Conservation (phyloP, 306 rosid genomes). For the Cicer yamashitae region DNA sequence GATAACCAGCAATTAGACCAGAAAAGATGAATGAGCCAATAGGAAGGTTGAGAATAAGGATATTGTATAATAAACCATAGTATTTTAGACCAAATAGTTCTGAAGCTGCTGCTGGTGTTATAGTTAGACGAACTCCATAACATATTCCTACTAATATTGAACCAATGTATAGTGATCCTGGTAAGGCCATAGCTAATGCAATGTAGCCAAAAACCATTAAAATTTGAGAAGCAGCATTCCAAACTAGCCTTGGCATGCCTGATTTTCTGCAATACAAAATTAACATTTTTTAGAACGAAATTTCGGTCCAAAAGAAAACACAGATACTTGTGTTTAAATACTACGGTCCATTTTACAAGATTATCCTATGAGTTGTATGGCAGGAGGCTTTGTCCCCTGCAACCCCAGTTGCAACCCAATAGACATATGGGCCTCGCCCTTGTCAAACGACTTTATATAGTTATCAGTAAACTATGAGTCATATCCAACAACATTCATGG, state of each 20-base stretch:
- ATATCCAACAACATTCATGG: background rate
- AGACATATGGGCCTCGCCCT: no score
- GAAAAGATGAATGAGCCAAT: slow-evolving; percentile 53
- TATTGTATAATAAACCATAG: slow-evolving; percentile 51
- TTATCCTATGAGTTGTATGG: no score
- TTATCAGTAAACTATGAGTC: no score
- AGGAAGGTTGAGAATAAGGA: slow-evolving; percentile 52
- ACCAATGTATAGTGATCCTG: slow-evolving; percentile 51
- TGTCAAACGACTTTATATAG: no score
- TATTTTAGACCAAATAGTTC: slow-evolving; percentile 51
- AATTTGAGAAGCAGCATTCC: slow-evolving; percentile 50
- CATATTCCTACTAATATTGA: slow-evolving; percentile 52
- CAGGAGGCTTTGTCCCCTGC: no score
- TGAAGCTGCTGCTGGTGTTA: slow-evolving; percentile 50
- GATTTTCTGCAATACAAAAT: slow-evolving; percentile 39
- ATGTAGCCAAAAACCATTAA: slow-evolving; percentile 45
- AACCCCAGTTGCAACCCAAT: no score
- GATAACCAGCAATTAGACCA: slow-evolving; percentile 50
- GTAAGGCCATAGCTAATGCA: slow-evolving; percentile 46
- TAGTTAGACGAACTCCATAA: slow-evolving; percentile 41
- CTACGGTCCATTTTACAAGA: no score
- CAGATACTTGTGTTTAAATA: no score
- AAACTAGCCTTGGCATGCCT: slow-evolving; percentile 40
- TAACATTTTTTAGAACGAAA: background rate
- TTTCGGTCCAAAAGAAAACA: no score